Percentiles rank a stretch among this genome's conserved stretches.
phyloP scores from a whole-genome alignment of 2,329 filamentous ascomycete species.

The Aspergillus sp. region DNA sequence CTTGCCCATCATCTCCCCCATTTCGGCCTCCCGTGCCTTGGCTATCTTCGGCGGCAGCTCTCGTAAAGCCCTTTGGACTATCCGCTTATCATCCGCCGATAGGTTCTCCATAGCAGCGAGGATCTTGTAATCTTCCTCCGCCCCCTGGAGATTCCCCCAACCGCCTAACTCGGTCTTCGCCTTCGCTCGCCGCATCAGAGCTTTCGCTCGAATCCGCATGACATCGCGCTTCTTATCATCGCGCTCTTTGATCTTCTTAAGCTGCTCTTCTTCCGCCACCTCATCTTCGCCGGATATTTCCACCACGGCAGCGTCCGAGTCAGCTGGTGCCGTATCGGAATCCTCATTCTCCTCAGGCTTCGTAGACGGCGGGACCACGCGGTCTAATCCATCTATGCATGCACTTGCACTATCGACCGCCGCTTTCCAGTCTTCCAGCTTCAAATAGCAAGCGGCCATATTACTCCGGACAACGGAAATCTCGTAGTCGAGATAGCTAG shows the following conservation, averaged over 20 bases:
- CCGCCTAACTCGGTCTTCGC: constrained; percentile 69
- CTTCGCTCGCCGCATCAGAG: constrained; percentile 74
- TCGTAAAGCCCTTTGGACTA: constrained; percentile 66
- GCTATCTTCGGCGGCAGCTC: constrained; percentile 69
- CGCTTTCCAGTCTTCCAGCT: constrained; percentile 80
- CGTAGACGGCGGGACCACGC: constrained; percentile 51
- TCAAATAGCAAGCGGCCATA: constrained; percentile 83
- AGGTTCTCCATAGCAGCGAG: constrained; percentile 63
- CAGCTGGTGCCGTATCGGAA: constrained; percentile 17
- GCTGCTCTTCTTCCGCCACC: constrained; percentile 40
- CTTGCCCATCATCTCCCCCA: constrained; percentile 97
- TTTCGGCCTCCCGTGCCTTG: constrained; percentile 79
- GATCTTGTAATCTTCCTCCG: constrained; percentile 75
- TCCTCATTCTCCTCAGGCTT: constrained; percentile 20
- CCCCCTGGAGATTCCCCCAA: constrained; percentile 77
- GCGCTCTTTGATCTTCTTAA: constrained; percentile 44
- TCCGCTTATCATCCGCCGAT: constrained; percentile 63
- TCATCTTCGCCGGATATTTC: constrained; percentile 50
- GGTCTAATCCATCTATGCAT: constrained; percentile 71
- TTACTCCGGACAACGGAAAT: constrained; percentile 85
- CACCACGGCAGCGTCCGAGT: constrained; percentile 37
- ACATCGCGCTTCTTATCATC: constrained; percentile 62
- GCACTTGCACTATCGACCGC: constrained; percentile 72
- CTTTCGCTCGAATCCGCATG: constrained; percentile 75
- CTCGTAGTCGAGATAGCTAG: constrained; percentile 83